phyloP scores from a whole-genome alignment of 2,329 filamentous ascomycete genomes.

The Alternaria novae-zelandiae region DNA sequence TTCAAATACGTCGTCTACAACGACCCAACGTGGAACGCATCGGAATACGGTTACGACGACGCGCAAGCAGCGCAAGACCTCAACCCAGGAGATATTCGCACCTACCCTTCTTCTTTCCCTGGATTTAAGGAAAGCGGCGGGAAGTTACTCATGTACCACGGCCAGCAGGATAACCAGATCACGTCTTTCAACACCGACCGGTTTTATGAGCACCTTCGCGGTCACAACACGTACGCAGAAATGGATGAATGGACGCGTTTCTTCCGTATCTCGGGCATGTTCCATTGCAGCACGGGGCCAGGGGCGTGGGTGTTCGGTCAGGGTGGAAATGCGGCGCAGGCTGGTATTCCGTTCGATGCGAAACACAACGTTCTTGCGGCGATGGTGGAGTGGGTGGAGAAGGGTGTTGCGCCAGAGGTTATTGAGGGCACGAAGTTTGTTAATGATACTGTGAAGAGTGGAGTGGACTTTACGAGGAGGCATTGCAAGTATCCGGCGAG shows the following conservation, averaged over 20 bases:
- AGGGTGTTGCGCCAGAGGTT: conserved; percentile 46
- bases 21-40: conserved; percentile 41
- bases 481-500: conserved; percentile 50
- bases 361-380: conserved; percentile 44
- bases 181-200: conserved; percentile 51
- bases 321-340: conserved; percentile 22
- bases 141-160: conserved; percentile 56
- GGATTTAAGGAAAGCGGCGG: conserved; percentile 45
- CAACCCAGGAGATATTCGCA: conserved; percentile 47
- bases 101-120: conserved; percentile 44
- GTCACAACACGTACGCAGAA: conserved; percentile 1
- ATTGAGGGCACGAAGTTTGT: conserved; percentile 36
- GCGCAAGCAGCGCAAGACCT: conserved; percentile 40
- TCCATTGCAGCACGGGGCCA: conserved; percentile 56
- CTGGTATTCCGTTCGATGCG: conserved; percentile 22
- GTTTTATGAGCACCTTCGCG: conserved; percentile 54
- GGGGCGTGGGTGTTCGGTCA: conserved; percentile 51
- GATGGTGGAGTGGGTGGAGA: conserved; percentile 55
- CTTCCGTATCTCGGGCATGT: conserved; percentile 61
- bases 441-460: conserved; percentile 49
- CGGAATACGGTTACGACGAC: conserved; percentile 14
- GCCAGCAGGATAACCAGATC: conserved; percentile 54
- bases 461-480: conserved; percentile 54
- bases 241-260: conserved; percentile 51
- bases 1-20: conserved; percentile 54